A percentile compares a stretch with the other conserved stretches of the same genome.
Evolutionary conservation across 148 eudicot species (phyloP).

Genomic region (Euryodendron excelsum): DNA sequence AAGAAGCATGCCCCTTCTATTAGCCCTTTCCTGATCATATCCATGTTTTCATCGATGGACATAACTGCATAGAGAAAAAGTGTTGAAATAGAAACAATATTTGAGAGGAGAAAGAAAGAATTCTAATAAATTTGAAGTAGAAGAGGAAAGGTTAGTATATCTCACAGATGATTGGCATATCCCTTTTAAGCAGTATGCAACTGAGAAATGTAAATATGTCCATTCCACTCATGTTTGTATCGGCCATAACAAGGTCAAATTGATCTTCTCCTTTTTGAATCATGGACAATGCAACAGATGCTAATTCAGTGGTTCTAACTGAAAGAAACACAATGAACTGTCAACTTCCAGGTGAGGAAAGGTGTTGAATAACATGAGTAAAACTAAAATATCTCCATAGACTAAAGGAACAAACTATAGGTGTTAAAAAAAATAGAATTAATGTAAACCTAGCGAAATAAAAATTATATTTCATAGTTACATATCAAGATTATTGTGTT

Average conservation of each 20-base stretch:
- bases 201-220: slow-evolving; percentile 27
- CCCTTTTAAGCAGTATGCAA: neutral
- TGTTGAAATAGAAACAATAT: neutral
- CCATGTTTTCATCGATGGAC: slow-evolving; percentile 12
- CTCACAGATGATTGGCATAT: slow-evolving; percentile 35
- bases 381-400: neutral
- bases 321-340: neutral
- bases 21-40: slow-evolving; percentile 8
- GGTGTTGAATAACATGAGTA: neutral
- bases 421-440: neutral
- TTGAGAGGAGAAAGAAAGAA: no score
- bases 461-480: neutral
- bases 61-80: slow-evolving; percentile 26
- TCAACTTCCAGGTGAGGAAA: neutral
- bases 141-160: neutral
- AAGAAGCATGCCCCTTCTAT: slow-evolving; percentile 28
- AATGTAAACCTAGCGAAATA: neutral
- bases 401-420: neutral
- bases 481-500: neutral
- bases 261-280: slow-evolving; percentile 14
- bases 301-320: slow-evolving; percentile 27
- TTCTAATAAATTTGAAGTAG: neutral
- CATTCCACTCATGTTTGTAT: slow-evolving; percentile 29
- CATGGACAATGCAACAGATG: slow-evolving; percentile 30
- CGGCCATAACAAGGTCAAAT: slow-evolving; percentile 34